These are phyloP conservation scores for Cucurbita argyrosperma DNA, from an alignment of 306 rosid species.

Conservation along the genomic window DNA sequence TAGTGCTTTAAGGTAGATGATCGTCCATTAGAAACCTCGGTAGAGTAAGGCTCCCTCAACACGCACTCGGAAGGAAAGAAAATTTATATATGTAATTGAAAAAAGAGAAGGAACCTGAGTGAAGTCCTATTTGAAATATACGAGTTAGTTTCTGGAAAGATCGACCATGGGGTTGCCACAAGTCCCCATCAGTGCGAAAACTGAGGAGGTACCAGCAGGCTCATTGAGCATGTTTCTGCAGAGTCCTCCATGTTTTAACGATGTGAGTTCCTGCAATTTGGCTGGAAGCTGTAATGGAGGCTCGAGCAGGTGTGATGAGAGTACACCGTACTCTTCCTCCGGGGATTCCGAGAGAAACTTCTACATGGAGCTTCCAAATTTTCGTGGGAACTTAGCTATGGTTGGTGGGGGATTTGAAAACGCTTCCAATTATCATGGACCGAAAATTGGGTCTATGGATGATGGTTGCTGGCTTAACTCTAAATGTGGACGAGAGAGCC, in stretches of 20 bases:
- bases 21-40: conserved; percentile 4
- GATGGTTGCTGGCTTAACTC: conserved; percentile 19
- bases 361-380: conserved; percentile 34
- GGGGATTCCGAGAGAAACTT: conserved; percentile 36
- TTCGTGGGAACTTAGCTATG: conserved; percentile 19
- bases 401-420: conserved; percentile 45
- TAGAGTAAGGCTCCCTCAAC: background rate
- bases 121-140: conserved; percentile 7
- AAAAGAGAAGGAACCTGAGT: conserved; percentile 6
- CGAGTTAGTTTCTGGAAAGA: background rate
- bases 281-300: conserved; percentile 26
- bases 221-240: conserved; percentile 32
- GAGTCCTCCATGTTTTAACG: conserved; percentile 40
- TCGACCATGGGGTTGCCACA: conserved; percentile 82
- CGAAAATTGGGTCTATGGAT: conserved; percentile 42
- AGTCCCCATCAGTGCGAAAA: conserved; percentile 35
- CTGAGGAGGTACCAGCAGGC: conserved; percentile 33
- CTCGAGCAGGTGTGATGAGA: conserved; percentile 19
- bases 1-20: background rate
- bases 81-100: background rate
- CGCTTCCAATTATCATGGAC: conserved; percentile 47
- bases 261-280: conserved; percentile 37
- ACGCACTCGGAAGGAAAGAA: background rate
- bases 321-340: conserved; percentile 35
- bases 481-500: conserved; percentile 33